phyloP scores from a whole-genome alignment of 2,329 filamentous ascomycete species.

The Zymoseptoria ardabiliae region DNA sequence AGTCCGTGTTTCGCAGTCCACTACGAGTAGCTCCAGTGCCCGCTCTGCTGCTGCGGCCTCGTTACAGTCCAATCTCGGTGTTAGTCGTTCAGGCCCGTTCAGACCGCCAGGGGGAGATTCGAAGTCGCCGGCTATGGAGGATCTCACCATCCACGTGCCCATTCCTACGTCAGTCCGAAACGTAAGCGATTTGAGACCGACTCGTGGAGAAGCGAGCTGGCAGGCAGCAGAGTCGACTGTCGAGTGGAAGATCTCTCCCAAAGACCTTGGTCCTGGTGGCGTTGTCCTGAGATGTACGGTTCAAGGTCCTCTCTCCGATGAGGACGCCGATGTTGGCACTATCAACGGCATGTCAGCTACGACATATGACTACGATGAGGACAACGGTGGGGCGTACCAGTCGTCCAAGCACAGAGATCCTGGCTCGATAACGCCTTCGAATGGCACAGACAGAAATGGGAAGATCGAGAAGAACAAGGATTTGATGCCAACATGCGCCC shows the following conservation, averaged over 20 bases:
- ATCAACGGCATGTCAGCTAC: slow-evolving; percentile 35
- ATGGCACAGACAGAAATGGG: slow-evolving; percentile 3
- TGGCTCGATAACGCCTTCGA: neutral
- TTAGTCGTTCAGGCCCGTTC: slow-evolving; percentile 15
- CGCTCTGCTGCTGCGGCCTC: slow-evolving; percentile 23
- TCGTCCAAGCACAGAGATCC: slow-evolving; percentile 37
- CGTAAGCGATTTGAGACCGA: slow-evolving; percentile 72
- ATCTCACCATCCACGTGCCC: slow-evolving; percentile 69
- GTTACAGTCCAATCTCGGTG: slow-evolving; percentile 23
- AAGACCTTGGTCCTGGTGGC: slow-evolving; percentile 54
- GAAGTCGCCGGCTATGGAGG: slow-evolving; percentile 52
- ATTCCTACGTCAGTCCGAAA: slow-evolving; percentile 74
- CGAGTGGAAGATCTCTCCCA: slow-evolving; percentile 76
- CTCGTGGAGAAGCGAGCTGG: slow-evolving; percentile 76
- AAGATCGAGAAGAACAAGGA: slow-evolving; percentile 30
- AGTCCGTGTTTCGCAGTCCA: slow-evolving; percentile 58
- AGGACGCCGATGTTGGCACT: slow-evolving; percentile 37
- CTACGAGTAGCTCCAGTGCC: slow-evolving; percentile 6
- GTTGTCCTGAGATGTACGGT: slow-evolving; percentile 71
- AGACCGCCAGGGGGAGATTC: slow-evolving; percentile 20
- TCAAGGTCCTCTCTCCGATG: slow-evolving; percentile 52
- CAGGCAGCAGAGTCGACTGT: slow-evolving; percentile 63
- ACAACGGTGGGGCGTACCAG: slow-evolving; percentile 15
- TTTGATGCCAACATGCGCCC: slow-evolving; percentile 43
- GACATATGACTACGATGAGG: slow-evolving; percentile 36